Base-by-base conservation (phyloP, 1,139 yeast genomes). In the Scheffersomyces stambukii region DNA sequence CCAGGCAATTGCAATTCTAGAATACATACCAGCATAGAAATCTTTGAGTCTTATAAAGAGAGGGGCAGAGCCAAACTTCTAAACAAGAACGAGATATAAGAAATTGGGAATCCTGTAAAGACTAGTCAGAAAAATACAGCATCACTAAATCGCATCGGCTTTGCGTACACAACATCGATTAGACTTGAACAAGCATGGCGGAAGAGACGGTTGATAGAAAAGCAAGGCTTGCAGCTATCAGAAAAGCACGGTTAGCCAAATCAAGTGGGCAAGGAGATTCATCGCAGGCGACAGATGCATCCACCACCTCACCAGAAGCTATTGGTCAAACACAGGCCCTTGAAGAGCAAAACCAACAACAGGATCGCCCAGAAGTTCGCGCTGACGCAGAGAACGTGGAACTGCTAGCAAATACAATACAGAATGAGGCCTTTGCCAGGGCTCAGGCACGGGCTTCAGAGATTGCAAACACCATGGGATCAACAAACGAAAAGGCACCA, bases 341-440 rank as follows among this genome's bases (percentile, higher is more conserved):
- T n/a, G n/a, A n/a, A n/a, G n/a, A n/a, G n/a, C n/a, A n/a, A n/a
- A n/a, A n/a, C n/a, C n/a, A n/a, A n/a, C n/a, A n/a, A n/a, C n/a
- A n/a, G n/a, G n/a, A n/a, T n/a, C n/a, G n/a, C n/a, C n/a, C n/a
- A n/a, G n/a, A n/a, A n/a, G n/a, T n/a, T n/a, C n/a, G n/a, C 7
- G 30, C 40, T 2, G 40, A 42, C 26, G 36, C 23, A 10, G 61
- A 55, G 32, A 57, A 60, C 2, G 60, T 57, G 3, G 64, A 57
- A 29, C 47, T 45, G 4, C 38, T 55, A 11, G 52, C 60, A 1
- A 32, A 38, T 8, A 41, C 47, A 13, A 45, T 57, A 8, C 59
- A 54, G 29, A 43, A 45, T 16, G 44, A 47, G 21, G 48, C 56
- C 9, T 35, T 50, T 23, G 32, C 33, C 7, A 40, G 38, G 13